Evolutionary conservation across 225 moss, liverwort and hornwort genomes (phyloP), one percentile per base, ranked within the genome.

Genomic region (Sphagnum contortum): DNA sequence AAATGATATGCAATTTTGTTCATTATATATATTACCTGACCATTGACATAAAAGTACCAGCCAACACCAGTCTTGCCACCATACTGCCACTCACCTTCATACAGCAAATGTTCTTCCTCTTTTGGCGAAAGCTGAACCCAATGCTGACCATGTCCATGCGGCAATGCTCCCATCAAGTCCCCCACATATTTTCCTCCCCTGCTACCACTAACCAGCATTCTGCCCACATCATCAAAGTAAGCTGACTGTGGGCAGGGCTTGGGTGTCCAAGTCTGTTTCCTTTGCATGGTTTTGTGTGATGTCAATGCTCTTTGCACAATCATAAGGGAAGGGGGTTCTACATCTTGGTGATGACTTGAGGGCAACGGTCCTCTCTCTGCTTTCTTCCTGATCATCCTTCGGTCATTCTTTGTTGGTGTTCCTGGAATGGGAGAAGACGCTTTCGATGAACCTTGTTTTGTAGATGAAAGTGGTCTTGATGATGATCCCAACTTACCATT

Each of bases 111-210:
- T 44, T 73, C 73, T 50, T 74, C 72, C 47, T 72, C 70, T 47
- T 74, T 76, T 0, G 77, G 61, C 12, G 64, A 62, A 3, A 50
- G 58, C 47, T 57, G 68, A 7, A 88, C 84, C 96, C 92, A 98
- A 14, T 98, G 96, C 64, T 98, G 89, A 7, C 96, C 96, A 12
- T 83, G 64, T 7, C 96, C 96, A 52, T 98, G 85, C 5, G 96
- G 92, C 45, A 92, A 62, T 3, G 92, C 90, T 6, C 92, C 92
- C 45, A 86, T 64, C 45, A 92, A 82, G 9, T 89, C 90, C 0
- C 96, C 96, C 0, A 73, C 50, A 71, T 90, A 98, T 10, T 83
- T 79, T 0, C 96, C 96, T 0, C 88, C 85, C 73, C 77, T 65
- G 55, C 87, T 81, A 9, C 96, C 96, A 48, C 55, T 65, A 0